These are phyloP conservation scores for Schwanniomyces polymorphus DNA, from an alignment of 805 yeast genomes.

Conservation along the genomic window DNA sequence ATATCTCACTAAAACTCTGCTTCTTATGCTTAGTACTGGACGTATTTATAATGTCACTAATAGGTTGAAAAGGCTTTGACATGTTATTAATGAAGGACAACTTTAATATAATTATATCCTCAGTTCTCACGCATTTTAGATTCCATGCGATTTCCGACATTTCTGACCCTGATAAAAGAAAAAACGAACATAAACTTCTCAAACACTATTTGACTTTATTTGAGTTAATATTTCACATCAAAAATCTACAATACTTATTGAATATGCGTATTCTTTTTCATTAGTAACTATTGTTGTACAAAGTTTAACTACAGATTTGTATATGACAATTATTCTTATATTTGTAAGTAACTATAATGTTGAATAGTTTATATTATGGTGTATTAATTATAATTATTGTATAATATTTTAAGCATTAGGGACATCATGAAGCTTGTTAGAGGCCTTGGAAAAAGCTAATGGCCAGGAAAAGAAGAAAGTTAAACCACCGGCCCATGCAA, in stretches of 20 bases:
- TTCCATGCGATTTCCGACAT: neutral
- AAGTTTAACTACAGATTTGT: no score
- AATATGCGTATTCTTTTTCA: no score
- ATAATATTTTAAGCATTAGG: constrained; percentile 12
- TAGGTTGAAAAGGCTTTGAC: constrained; percentile 44
- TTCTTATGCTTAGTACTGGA: constrained; percentile 36
- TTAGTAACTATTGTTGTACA: no score
- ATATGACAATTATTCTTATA: no score
- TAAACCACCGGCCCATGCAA: constrained; percentile 31
- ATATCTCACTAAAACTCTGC: constrained; percentile 77
- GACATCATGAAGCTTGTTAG: constrained; percentile 24
- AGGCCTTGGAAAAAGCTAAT: constrained; percentile 21
- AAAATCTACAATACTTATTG: no score
- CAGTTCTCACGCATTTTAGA: neutral
- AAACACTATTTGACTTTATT: no score
- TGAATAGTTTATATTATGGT: no score
- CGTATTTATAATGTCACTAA: constrained; percentile 39
- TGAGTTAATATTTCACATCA: no score
- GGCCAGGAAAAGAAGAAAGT: constrained; percentile 37
- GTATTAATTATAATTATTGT: no score
- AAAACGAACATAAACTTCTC: neutral
- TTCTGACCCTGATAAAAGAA: neutral
- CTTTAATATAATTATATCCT: neutral
- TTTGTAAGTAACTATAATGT: no score
- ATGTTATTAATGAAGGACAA: constrained; percentile 3